Evolutionary conservation across 257 asterid genomes (phyloP), one percentile per base, ranked within the genome.

Genomic region (Solanum phureja): DNA sequence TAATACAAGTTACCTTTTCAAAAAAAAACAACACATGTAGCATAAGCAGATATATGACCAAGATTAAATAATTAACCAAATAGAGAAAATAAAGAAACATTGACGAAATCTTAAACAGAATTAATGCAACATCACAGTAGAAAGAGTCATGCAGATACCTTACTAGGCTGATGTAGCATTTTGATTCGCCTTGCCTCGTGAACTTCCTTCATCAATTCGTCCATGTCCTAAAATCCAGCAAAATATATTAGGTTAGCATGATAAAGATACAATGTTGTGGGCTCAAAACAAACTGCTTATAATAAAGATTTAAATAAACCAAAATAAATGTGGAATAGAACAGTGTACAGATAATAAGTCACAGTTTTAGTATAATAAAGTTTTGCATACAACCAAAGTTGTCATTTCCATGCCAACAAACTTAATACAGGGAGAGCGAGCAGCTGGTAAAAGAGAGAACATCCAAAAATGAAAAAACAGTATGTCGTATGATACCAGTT

Each of bases 151-250:
- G 90, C 72, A 16, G 24, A 86, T 73, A 95, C 99, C 98, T 94
- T 93, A 89, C 98, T 95, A 84, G 99, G 99, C 89, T 94, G 98
- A 92, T 96, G 99, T 91, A 95, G 91, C 98, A 95, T 95, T 93
- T 94, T 95, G 91, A 96, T 96, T 90, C 98, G 92, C 82, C 99
- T 92, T 87, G 98, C 99, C 92, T 95, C 98, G 56, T 94, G 96
- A 90, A 96, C 98, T 92, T 96, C 99, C 94, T 94, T 94, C 98
- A 93, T 95, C 92, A 96, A 88, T 90, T 96, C 98, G 19, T 96
- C 98, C 91, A 95, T 40, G 86, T 96, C 98, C 99, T 96, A 90
- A 88, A 27, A 46, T 44, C 42, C 69, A 81, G 42, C 29, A 81
- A 46, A 46, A 27, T 44, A 18, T 8, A 46, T 81, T 3, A 81